These are phyloP conservation scores for Pholiota microspora DNA, from an alignment of 768 basidiomycete genomes.

Conservation along the genomic window DNA sequence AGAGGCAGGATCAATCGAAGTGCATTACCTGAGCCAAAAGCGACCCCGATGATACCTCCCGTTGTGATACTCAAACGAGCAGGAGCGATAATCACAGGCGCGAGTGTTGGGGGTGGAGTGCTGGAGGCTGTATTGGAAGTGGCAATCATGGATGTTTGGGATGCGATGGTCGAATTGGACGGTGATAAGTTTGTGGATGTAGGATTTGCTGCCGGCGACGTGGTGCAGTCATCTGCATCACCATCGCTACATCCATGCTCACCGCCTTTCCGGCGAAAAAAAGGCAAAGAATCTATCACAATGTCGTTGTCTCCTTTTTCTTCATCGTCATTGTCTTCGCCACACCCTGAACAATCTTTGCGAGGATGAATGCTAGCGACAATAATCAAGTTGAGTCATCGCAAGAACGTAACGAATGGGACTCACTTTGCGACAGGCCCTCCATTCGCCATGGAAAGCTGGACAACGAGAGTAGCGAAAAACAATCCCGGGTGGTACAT, in stretches of 20 bases:
- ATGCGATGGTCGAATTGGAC: not conserved
- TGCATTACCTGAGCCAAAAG: constrained; percentile 17
- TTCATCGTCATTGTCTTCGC: not conserved
- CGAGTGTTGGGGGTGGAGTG: not conserved
- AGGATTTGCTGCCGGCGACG: not conserved
- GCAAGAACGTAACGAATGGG: not conserved
- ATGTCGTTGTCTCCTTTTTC: not conserved
- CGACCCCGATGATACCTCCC: constrained; percentile 7
- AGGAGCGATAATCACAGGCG: not conserved
- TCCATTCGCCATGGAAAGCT: constrained; percentile 11
- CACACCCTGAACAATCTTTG: not conserved
- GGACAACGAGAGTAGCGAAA: constrained; percentile 19
- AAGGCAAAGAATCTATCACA: not conserved
- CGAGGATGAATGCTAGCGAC: not conserved
- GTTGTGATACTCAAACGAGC: constrained; percentile 2
- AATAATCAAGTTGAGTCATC: not conserved
- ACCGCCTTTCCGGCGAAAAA: not conserved
- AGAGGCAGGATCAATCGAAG: not conserved
- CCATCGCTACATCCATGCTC: not conserved
- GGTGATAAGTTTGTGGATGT: not conserved
- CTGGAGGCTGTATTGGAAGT: not conserved
- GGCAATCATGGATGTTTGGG: not conserved
- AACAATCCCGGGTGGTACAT: constrained; percentile 16
- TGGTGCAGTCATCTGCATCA: not conserved
- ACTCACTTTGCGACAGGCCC: constrained; percentile 7